phyloP scores from a whole-genome alignment of 1,284 basidiomycete species.

The Leucoagaricus sp. region DNA sequence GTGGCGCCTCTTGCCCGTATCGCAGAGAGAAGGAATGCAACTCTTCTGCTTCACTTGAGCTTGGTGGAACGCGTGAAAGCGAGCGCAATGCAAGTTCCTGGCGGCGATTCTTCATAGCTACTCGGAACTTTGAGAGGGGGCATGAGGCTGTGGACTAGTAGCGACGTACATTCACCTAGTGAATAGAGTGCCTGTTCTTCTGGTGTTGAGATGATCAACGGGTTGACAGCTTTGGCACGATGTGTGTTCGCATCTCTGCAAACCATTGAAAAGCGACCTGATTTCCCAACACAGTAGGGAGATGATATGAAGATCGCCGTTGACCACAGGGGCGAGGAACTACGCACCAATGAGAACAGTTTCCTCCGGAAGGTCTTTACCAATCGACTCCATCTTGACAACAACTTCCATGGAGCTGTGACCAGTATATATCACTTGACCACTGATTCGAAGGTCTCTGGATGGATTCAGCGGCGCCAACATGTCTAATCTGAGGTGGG shows the following conservation, averaged over 20 bases:
- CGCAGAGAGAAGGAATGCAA: constrained; percentile 71
- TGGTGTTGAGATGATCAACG: constrained; percentile 55
- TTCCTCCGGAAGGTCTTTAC: constrained; percentile 46
- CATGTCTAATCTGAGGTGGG: constrained; percentile 57
- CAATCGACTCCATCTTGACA: constrained; percentile 76
- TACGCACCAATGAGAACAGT: constrained; percentile 65
- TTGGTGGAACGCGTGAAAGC: constrained; percentile 72
- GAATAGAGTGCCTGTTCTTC: constrained; percentile 66
- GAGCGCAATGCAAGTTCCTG: constrained; percentile 54
- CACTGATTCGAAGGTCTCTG: constrained; percentile 72
- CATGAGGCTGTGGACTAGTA: no score
- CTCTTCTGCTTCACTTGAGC: constrained; percentile 62
- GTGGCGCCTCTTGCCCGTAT: constrained; percentile 43
- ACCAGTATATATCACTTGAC: constrained; percentile 81
- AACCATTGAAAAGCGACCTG: constrained; percentile 73
- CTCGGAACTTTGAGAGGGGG: background rate
- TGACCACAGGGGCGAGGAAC: background rate
- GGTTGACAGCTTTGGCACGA: constrained; percentile 66
- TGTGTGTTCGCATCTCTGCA: constrained; percentile 73
- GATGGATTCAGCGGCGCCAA: constrained; percentile 55
- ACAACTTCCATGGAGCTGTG: constrained; percentile 80
- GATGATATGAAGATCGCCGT: background rate
- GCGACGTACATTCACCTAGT: constrained; percentile 65
- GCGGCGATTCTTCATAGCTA: constrained; percentile 54
- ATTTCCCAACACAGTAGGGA: background rate